Percentiles rank a stretch among this genome's conserved stretches.
These are phyloP conservation scores for Leccinum solheimii DNA, from an alignment of 1,284 basidiomycete genomes.

Conservation along the genomic window DNA sequence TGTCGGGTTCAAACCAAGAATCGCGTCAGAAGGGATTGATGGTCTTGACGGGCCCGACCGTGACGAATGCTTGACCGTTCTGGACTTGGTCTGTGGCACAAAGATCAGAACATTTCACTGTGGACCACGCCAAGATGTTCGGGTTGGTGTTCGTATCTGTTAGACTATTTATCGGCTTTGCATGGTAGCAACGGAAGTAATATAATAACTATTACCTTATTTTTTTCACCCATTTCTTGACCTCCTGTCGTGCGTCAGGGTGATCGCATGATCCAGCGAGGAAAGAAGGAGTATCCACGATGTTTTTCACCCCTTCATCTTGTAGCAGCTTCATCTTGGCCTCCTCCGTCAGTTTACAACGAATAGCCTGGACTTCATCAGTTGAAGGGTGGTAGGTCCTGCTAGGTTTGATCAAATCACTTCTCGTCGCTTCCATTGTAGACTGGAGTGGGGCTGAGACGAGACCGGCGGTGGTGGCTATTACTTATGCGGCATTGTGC, in stretches of 20 bases:
- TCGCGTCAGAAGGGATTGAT: no score
- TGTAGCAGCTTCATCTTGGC: neutral
- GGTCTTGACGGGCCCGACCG: no score
- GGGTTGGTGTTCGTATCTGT: slow-evolving; percentile 8
- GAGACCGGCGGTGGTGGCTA: neutral
- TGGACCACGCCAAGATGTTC: slow-evolving; percentile 19
- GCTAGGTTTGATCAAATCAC: slow-evolving; percentile 7
- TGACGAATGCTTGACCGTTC: no score
- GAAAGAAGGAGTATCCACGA: slow-evolving; percentile 24
- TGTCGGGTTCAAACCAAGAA: no score
- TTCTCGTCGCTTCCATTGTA: slow-evolving; percentile 12
- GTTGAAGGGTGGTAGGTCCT: slow-evolving; percentile 16
- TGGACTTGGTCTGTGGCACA: no score
- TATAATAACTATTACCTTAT: neutral
- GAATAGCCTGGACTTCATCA: slow-evolving; percentile 15
- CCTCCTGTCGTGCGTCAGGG: slow-evolving; percentile 10
- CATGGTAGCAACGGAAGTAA: neutral
- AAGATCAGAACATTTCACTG: neutral
- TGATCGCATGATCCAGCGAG: slow-evolving; percentile 11
- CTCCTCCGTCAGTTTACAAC: slow-evolving; percentile 21
- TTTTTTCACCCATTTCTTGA: slow-evolving; percentile 7
- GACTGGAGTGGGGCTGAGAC: slow-evolving; percentile 13
- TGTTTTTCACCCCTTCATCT: slow-evolving; percentile 2
- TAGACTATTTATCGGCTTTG: neutral
- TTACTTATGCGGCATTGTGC: neutral